Base-by-base conservation (phyloP, 768 basidiomycete species). In the Pleurotus tuber-regium region DNA sequence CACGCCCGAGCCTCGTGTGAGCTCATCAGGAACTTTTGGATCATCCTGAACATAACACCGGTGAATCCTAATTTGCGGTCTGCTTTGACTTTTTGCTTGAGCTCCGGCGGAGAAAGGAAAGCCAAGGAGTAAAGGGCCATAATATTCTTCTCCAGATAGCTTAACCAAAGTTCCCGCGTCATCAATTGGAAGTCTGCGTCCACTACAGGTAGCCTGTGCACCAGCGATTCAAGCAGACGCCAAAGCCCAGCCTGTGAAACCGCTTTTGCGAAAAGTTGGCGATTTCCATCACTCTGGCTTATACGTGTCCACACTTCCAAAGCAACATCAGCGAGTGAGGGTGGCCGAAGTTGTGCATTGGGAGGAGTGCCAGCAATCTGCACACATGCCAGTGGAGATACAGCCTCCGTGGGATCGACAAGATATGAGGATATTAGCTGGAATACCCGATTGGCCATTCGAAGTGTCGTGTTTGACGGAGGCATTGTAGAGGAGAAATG, bases 51-150 rank as follows among this genome's bases (percentile, higher is more conserved):
- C 74, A 95, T 77, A 28, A 92, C 74, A 38, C 74, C 74, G 46
- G 82, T 76, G 65, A 89, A 85, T 26, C 86, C 86, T 24, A 94
- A 75, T 33, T 70, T 70, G 44, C 80, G 76, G 63, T 90, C 80
- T 8, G 69, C 65, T 59, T 89, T 88, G 57, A 93, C 76, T 55
- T 70, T 78, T 49, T 76, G 72, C 70, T 95, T 93, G 55, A 95
- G 62, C 23, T 79, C 74, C 3, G 86, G 84, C 1, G 92, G 79
- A 2, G 92, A 82, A 50, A 95, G 72, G 74, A 93, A 98, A 19
- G 86, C 82, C 56, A 98, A 71, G 30, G 86, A 86, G 70, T 97
- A 98, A 35, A 97, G 78, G n/a, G 81, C 79, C 75, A 94, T 82
- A 40, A 88, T 74, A 47, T 77, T 70, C 58, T 88, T 89, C 72